Evolutionary conservation across 192 early-diverging fungal species (phyloP).

Genomic region (Dissophora globulifera): DNA sequence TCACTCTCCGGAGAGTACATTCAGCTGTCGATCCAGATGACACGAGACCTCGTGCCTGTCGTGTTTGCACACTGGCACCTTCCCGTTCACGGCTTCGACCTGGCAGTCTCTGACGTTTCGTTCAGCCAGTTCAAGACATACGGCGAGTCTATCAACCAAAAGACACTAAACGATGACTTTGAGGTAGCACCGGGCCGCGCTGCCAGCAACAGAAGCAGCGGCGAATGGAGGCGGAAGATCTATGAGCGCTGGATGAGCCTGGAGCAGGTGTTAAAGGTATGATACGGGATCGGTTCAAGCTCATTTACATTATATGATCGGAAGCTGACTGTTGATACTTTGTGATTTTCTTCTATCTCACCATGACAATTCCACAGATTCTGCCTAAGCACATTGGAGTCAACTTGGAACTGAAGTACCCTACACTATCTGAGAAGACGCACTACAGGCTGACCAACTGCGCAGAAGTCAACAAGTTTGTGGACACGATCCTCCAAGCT

Average conservation of each 20-base stretch:
- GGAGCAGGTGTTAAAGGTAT: conserved; percentile 81
- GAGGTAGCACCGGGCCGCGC: conserved; percentile 12
- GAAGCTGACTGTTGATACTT: background rate
- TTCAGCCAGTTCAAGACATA: conserved; percentile 62
- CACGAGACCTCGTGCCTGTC: conserved; percentile 87
- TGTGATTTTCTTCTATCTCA: background rate
- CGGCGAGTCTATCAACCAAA: conserved; percentile 38
- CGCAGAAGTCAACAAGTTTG: conserved; percentile 82
- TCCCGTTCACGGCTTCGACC: conserved; percentile 63
- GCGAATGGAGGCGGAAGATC: conserved; percentile 46
- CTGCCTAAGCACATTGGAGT: conserved; percentile 81
- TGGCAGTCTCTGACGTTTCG: conserved; percentile 64
- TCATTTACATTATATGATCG: too few relatives aligned
- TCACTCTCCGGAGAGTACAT: conserved; percentile 95
- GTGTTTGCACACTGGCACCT: conserved; percentile 84
- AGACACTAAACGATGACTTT: conserved; percentile 31
- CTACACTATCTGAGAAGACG: conserved; percentile 70
- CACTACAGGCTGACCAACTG: conserved; percentile 64
- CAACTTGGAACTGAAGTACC: conserved; percentile 91
- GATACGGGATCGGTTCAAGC: too few relatives aligned
- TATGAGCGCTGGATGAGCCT: conserved; percentile 64
- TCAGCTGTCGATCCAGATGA: conserved; percentile 89
- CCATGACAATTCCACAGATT: conserved; percentile 54
- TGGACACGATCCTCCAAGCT: conserved; percentile 88
- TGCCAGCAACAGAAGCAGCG: conserved; percentile 23